Evolutionary conservation across 1,284 basidiomycete species (phyloP).

Genomic region (Stereum hirsutum): DNA sequence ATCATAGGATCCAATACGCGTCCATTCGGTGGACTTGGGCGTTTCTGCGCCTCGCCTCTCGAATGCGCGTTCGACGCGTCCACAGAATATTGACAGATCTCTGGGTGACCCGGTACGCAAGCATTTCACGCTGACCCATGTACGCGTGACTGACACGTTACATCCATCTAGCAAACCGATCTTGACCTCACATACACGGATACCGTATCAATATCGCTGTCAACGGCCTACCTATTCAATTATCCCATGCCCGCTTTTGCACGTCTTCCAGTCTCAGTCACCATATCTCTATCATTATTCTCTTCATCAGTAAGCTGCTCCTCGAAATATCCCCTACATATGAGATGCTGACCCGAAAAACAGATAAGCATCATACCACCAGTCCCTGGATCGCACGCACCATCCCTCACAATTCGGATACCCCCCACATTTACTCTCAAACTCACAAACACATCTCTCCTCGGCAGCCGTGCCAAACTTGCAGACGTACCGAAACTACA

Average conservation of each 20-base stretch:
- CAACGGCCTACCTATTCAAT: constrained; percentile 76
- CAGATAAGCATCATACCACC: constrained; percentile 27
- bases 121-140: not conserved
- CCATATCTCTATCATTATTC: constrained; percentile 70
- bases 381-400: constrained; percentile 7
- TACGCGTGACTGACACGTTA: not conserved
- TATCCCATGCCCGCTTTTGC: constrained; percentile 75
- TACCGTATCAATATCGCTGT: constrained; percentile 64
- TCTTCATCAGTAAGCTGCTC: constrained; percentile 46
- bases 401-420: constrained; percentile 49
- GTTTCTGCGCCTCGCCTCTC: constrained; percentile 56
- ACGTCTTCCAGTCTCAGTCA: constrained; percentile 69
- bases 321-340: constrained; percentile 1
- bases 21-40: constrained; percentile 70
- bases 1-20: constrained; percentile 59
- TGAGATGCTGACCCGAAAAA: not conserved
- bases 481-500: constrained; percentile 80
- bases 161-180: constrained; percentile 36
- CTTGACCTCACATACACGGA: constrained; percentile 66
- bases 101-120: constrained; percentile 17
- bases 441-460: constrained; percentile 65
- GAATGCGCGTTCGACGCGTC: constrained; percentile 39
- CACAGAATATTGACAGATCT: constrained; percentile 3
- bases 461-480: constrained; percentile 77
- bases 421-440: constrained; percentile 62